Percentiles rank a stretch among this genome's conserved stretches.
phyloP scores from a whole-genome alignment of 225 moss, liverwort and hornwort genomes.

The Sphagnum tenellum region DNA sequence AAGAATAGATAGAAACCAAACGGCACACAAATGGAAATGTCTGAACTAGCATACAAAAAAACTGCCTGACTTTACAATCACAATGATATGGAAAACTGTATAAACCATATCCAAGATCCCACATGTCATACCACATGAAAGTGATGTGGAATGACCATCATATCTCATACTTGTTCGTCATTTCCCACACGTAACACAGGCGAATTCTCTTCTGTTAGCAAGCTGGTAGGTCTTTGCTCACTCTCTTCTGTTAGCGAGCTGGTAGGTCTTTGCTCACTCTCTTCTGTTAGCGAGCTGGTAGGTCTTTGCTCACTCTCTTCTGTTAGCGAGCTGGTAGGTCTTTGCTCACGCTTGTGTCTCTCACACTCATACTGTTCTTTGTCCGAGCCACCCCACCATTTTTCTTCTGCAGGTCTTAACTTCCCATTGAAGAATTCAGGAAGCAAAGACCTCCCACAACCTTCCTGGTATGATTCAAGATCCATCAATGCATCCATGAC shows the following conservation, averaged over 20 bases:
- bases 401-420: slow-evolving; percentile 1
- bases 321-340: not conserved
- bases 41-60: no score
- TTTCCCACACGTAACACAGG: no score
- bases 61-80: no score
- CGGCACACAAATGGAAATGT: no score
- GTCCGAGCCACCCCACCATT: slow-evolving; percentile 2
- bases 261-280: not conserved
- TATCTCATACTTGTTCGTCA: not conserved
- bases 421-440: not conserved
- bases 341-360: not conserved
- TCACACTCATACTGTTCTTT: not conserved
- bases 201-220: not conserved
- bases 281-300: not conserved
- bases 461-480: not conserved
- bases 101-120: no score
- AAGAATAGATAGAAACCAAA: no score
- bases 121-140: not conserved
- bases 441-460: not conserved
- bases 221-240: not conserved
- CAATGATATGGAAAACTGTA: no score
- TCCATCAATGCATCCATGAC: slow-evolving; percentile 8
- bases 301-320: not conserved
- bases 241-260: not conserved
- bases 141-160: not conserved